Evolutionary conservation across 2,329 filamentous ascomycete genomes (phyloP), one percentile per base, ranked within the genome.

Genomic region (Herpotrichia juniperi): DNA sequence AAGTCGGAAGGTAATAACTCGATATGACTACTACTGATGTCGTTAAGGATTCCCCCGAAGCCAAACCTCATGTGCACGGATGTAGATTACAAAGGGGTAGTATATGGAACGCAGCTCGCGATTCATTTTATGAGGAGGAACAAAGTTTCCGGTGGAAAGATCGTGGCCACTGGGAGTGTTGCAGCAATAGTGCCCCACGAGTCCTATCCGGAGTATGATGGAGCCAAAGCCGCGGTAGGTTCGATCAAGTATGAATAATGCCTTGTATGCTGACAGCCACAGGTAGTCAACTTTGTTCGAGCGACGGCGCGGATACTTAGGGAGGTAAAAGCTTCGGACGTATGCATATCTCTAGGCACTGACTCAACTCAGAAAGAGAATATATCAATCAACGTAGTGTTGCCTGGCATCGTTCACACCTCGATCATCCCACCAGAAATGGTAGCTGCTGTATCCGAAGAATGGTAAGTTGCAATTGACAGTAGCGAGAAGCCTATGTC

Each of bases 91-190:
- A 83, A 82, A 62, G 79, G 78, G 3, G 74, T 83, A 1, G 62
- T 83, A 0, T 82, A 82, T 49, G 79, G 79, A 4, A 78, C 75
- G 1, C 73, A 77, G 54, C 69, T 83, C 10, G 79, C 81, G 1
- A 78, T 76, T 9, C 79, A 83, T 56, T 83, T 82, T 62, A 83
- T 83, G 80, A 71, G 79, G 11, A 75, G 81, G 58, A 83, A 82
- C 56, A 55, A 51, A 32, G 62, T 66, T 3, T 72, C 74, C 0
- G 77, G 76, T 3, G 79, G 79, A 2, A 75, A 67, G 51, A 79
- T 81, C 42, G 61, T 81, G 4, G 70, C 72, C 0, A 81, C 79
- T 0, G 71, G 69, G 4, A 79, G 76, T 51, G 74, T 76, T 25
- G 77, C 75, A 1, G 76, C 65, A 1, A 55, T 82, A 1, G 74